These are phyloP conservation scores for Aspergillus nanangensis DNA, from an alignment of 495 filamentous ascomycete genomes.

Conservation along the genomic window DNA sequence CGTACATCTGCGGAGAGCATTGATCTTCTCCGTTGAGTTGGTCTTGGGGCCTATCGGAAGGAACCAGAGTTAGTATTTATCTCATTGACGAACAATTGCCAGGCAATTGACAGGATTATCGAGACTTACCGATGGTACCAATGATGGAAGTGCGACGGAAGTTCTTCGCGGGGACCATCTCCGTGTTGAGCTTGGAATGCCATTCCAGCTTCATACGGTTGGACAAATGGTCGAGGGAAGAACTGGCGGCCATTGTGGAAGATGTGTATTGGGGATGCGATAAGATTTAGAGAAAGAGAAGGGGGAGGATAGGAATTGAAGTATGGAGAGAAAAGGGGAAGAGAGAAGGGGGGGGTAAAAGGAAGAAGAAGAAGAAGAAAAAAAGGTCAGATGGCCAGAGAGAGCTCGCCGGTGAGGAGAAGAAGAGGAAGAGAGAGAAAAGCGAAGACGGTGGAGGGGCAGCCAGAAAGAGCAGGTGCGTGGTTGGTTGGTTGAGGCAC, in stretches of 20 bases:
- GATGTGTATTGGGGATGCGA: constrained; percentile 14
- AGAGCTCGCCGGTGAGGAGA: constrained; percentile 7
- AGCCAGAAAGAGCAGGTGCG: constrained; percentile 38
- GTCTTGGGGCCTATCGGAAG: constrained; percentile 98
- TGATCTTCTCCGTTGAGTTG: constrained; percentile 95
- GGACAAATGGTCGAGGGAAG: constrained; percentile 74
- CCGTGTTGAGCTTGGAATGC: constrained; percentile 77
- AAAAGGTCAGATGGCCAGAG: constrained; percentile 3
- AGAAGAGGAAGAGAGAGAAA: constrained; percentile 4
- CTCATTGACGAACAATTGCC: not conserved
- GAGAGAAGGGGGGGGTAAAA: constrained; percentile 13
- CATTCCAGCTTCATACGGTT: constrained; percentile 86
- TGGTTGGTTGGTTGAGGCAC: constrained; percentile 20
- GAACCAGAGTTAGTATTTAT: constrained; percentile 4
- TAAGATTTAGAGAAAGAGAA: constrained; percentile 13
- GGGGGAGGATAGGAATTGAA: constrained; percentile 12
- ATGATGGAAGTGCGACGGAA: constrained; percentile 97
- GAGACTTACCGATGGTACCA: constrained; percentile 81
- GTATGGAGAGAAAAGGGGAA: constrained; percentile 14
- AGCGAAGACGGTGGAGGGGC: constrained; percentile 16
- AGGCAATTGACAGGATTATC: not conserved
- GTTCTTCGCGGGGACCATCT: constrained; percentile 74
- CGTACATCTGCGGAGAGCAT: constrained; percentile 72
- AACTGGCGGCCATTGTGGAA: constrained; percentile 42
- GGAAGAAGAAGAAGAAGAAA: constrained; percentile 16